Base-by-base conservation (phyloP, 345 rosid species). In the Dipteronia sinensis region DNA sequence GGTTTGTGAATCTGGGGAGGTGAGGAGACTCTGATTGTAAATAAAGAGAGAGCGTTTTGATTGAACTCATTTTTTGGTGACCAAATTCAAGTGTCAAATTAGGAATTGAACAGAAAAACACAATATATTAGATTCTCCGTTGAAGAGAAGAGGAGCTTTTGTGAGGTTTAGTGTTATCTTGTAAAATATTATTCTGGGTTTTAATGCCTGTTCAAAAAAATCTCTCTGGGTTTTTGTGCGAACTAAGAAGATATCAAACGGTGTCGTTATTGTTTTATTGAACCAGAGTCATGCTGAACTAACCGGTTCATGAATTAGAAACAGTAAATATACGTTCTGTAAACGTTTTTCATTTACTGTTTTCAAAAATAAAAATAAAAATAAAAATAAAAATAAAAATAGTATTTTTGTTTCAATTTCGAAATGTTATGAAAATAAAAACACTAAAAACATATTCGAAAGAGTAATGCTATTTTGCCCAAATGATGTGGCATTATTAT, bases 41-140 rank as follows among this genome's bases (percentile, higher is more conserved):
- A 71, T 19, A 22, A 25, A 65, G 64, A 67, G 73, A 72, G 68
- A 72, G 38, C 0, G 71, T 6, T 76, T 64, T 71, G 71, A 79
- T 13, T 29, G 80, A 81, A 78, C 49, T 20, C 84, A 80, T 83
- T 55, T 66, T 59, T 47, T 10, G 8, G 40, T 27, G 55, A 25
- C 6, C 27, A 74, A 55, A 11, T 56, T 68, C 15, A 9, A 72
- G 7, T 40, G 1, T 44, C 58, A 11, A n/a, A 20, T 29, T 13
- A 22, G n/a, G 25, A 51, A 49, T 27, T 27, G 65, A 56, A n/a
- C n/a, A 72, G 27, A 46, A 20, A 13, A 56, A 12, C 12, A 34
- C 38, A 59, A 19, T 59, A 20, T 10, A 62, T 4, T 9, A 13
- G 25, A 2, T 9, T 44, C 44, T 64, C 42, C 76, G 10, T 27